These are phyloP conservation scores for Chlamydomonas reinhardtii DNA, from an alignment of 163 green algal genomes.

Conservation along the genomic window DNA sequence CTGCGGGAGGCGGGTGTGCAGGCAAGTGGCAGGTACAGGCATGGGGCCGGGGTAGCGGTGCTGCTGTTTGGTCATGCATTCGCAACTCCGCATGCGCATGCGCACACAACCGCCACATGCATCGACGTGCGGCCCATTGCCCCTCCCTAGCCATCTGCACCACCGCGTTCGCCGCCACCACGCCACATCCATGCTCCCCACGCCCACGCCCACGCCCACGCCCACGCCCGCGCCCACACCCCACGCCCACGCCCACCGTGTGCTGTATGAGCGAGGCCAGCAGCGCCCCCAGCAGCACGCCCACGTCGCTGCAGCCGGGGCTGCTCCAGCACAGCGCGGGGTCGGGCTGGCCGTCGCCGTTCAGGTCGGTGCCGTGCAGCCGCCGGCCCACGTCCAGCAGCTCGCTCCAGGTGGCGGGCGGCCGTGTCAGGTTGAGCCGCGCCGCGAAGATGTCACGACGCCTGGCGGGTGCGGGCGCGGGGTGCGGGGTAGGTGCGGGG, in stretches of 20 bases:
- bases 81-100: too few relatives aligned
- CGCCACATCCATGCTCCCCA: too few relatives aligned
- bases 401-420: constrained; percentile 42
- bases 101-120: too few relatives aligned
- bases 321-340: constrained; percentile 26
- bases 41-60: too few relatives aligned
- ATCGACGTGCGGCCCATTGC: too few relatives aligned
- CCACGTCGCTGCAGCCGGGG: constrained; percentile 1
- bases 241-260: neutral
- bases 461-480: too few relatives aligned
- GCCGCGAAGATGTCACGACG: constrained; percentile 13
- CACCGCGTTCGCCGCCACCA: too few relatives aligned
- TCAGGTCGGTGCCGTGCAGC: constrained; percentile 37
- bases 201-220: too few relatives aligned
- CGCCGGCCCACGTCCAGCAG: neutral
- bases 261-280: constrained; percentile 37
- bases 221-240: neutral
- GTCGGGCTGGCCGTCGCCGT: constrained; percentile 38
- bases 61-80: too few relatives aligned
- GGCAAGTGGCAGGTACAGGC: neutral
- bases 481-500: too few relatives aligned
- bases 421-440: neutral
- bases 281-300: constrained; percentile 4
- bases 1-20: neutral
- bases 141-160: too few relatives aligned